Evolutionary conservation across 257 asterid genomes (phyloP).

Genomic region (Solanum lignicaule): DNA sequence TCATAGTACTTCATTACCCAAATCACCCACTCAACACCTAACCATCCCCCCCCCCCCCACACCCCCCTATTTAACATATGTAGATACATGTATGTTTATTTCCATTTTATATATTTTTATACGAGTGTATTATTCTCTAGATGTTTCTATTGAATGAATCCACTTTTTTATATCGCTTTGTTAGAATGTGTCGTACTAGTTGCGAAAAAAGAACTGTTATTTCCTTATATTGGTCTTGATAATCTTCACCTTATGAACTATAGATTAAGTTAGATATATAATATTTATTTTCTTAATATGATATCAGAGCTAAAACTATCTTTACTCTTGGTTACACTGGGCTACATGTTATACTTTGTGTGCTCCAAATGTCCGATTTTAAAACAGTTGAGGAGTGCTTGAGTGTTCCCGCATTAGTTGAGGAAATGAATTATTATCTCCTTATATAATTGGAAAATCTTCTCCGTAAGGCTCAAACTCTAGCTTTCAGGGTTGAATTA

Average conservation of each 20-base stretch:
- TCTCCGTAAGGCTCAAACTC: no score
- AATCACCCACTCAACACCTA: background rate
- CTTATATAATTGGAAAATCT: background rate
- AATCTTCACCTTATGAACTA: background rate
- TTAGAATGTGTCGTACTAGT: background rate
- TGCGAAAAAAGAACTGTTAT: no score
- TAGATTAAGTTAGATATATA: background rate
- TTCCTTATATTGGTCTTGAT: background rate
- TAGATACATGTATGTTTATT: background rate
- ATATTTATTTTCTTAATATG: background rate
- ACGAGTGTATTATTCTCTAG: background rate
- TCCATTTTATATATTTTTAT: background rate
- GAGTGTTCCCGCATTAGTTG: background rate
- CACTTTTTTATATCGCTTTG: background rate
- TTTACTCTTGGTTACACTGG: background rate
- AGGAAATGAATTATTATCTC: background rate
- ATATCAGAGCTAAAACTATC: no score
- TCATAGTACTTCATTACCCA: background rate
- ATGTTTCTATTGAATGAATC: no score
- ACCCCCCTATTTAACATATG: no score
- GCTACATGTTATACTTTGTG: background rate
- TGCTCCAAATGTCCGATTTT: background rate
- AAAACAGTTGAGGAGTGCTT: background rate
- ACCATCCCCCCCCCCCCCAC: background rate
- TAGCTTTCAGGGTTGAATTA: no score